phyloP scores from a whole-genome alignment of 371 early-diverging fungal species.

The Sporodiniella umbellata region DNA sequence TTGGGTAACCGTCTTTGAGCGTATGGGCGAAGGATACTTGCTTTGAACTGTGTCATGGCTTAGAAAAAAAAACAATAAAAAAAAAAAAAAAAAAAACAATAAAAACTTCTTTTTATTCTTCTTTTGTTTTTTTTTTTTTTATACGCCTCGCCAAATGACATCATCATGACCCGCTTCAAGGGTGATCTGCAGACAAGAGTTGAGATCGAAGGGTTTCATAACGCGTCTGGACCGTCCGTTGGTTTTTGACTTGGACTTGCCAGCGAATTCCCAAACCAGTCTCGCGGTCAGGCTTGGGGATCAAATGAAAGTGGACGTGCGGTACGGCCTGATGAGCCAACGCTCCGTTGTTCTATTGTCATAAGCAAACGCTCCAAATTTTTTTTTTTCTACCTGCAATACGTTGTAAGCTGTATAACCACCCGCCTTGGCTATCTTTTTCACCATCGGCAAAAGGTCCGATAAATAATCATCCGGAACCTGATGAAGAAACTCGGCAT shows the following conservation, averaged over 20 bases:
- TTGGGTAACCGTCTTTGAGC: no score
- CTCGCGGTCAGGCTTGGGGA: slow-evolving; percentile 70
- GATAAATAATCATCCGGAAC: slow-evolving; percentile 82
- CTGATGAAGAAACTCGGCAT: slow-evolving; percentile 87
- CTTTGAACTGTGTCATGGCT: no score
- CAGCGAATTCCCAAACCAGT: slow-evolving; percentile 76
- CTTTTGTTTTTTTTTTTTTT: no score
- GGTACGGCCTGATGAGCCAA: slow-evolving; percentile 77
- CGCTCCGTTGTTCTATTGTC: slow-evolving; percentile 78
- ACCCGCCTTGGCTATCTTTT: slow-evolving; percentile 74
- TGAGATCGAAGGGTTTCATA: no score
- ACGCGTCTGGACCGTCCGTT: no score
- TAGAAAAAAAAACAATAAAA: no score
- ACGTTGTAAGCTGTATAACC: slow-evolving; percentile 81
- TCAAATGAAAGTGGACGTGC: slow-evolving; percentile 92
- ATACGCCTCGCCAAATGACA: no score
- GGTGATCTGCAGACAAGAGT: not conserved
- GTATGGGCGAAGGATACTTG: no score
- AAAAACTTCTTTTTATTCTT: no score
- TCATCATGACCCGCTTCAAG: no score
- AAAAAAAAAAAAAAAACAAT: no score
- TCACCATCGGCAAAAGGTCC: slow-evolving; percentile 83
- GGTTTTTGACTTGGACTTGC: slow-evolving; percentile 38
- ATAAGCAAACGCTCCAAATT: no score
- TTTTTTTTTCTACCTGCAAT: slow-evolving; percentile 63